Percentiles rank a stretch among this genome's conserved stretches.
phyloP scores from a whole-genome alignment of 768 basidiomycete species.

The Sporobolomyces pararoseus region DNA sequence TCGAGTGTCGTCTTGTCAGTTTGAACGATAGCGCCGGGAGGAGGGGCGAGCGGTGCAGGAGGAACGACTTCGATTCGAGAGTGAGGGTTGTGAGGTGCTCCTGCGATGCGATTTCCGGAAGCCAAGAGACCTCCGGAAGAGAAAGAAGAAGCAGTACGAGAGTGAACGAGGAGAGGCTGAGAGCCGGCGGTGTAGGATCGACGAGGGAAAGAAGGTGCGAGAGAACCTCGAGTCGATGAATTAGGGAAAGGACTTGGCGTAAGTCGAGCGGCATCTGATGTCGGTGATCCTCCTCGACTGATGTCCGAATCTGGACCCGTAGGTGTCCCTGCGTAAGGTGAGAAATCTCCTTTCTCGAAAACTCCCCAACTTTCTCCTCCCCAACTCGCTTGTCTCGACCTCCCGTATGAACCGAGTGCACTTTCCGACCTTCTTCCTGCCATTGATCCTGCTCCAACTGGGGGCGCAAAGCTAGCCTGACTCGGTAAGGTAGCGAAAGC shows the following conservation, averaged over 20 bases:
- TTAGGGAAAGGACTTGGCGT: constrained; percentile 9
- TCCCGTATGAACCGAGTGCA: not conserved
- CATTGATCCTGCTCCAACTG: constrained; percentile 20
- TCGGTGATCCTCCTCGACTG: constrained; percentile 5
- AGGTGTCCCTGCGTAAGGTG: constrained; percentile 16
- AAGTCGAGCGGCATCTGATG: constrained; percentile 3
- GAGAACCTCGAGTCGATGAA: constrained; percentile 23
- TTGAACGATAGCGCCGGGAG: constrained; percentile 44
- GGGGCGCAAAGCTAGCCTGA: constrained; percentile 22
- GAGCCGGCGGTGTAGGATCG: constrained; percentile 21
- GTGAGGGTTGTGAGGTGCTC: constrained; percentile 62
- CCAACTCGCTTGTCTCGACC: constrained; percentile 34
- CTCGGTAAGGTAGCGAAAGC: constrained; percentile 28
- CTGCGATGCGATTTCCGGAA: constrained; percentile 51
- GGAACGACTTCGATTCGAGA: constrained; percentile 65
- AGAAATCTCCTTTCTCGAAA: constrained; percentile 18
- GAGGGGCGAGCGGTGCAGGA: constrained; percentile 62
- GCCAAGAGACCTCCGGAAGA: constrained; percentile 10
- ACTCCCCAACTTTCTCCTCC: constrained; percentile 31
- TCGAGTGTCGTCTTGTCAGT: constrained; percentile 40
- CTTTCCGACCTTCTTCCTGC: constrained; percentile 26
- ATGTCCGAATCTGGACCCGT: constrained; percentile 4
- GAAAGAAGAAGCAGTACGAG: constrained; percentile 19
- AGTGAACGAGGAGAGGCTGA: constrained; percentile 14
- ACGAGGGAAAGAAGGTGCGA: constrained; percentile 20